Evolutionary conservation across 768 basidiomycete genomes (phyloP).

Genomic region (Tylopilus vinaceipallidus): DNA sequence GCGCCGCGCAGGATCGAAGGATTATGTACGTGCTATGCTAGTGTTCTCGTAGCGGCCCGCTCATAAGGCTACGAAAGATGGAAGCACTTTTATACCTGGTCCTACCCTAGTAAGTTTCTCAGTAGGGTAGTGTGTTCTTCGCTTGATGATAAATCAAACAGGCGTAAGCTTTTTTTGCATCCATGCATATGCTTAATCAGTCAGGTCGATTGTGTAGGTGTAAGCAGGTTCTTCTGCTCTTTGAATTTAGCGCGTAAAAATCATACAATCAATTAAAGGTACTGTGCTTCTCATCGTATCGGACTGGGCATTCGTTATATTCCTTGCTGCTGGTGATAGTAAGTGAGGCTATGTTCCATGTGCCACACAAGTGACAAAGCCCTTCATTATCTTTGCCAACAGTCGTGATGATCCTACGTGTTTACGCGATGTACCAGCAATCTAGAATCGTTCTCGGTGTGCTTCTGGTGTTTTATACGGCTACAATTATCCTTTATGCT

Average conservation of each 20-base stretch:
- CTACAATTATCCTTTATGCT: neutral
- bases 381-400: neutral
- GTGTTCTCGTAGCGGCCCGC: neutral
- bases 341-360: neutral
- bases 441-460: constrained; percentile 13
- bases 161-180: constrained; percentile 9
- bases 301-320: constrained; percentile 4
- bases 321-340: constrained; percentile 20
- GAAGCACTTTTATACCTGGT: constrained; percentile 18
- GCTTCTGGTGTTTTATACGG: constrained; percentile 14
- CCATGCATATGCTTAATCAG: neutral
- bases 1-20: neutral
- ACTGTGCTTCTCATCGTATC: neutral
- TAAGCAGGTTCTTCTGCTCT: neutral
- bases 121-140: neutral
- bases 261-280: constrained; percentile 7
- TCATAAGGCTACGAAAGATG: constrained; percentile 11
- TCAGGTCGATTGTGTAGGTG: constrained; percentile 11
- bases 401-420: constrained; percentile 26
- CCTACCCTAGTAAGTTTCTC: constrained; percentile 6
- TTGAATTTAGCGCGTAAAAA: neutral
- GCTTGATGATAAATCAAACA: constrained; percentile 1
- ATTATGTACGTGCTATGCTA: constrained; percentile 6
- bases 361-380: neutral
- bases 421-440: constrained; percentile 24